These are phyloP conservation scores for Xerocomus brunneocitrinus DNA, from an alignment of 768 basidiomycete genomes.

Conservation along the genomic window DNA sequence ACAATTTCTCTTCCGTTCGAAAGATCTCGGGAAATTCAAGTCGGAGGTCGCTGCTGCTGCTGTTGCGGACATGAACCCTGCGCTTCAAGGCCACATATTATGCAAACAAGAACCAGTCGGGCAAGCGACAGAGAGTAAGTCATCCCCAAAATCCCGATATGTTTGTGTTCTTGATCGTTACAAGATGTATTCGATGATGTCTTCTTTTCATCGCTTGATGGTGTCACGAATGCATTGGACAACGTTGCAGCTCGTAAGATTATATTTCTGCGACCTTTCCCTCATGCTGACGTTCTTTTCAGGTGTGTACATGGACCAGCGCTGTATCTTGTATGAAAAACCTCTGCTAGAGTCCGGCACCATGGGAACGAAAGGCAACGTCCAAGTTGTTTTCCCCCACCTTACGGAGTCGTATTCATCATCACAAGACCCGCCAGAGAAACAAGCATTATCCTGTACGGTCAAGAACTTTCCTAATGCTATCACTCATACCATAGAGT, in stretches of 20 bases:
- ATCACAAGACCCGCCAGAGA: constrained; percentile 98
- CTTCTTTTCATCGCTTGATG: constrained; percentile 86
- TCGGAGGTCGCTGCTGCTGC: constrained; percentile 89
- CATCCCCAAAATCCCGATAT: neutral
- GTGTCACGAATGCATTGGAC: constrained; percentile 96
- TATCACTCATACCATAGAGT: constrained; percentile 98
- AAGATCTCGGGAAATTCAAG: constrained; percentile 97
- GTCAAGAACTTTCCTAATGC: constrained; percentile 99
- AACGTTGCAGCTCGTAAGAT: constrained; percentile 90
- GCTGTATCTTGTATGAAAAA: constrained; percentile 95
- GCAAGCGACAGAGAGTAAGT: constrained; percentile 84
- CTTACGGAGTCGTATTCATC: constrained; percentile 96
- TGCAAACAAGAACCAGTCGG: constrained; percentile 94
- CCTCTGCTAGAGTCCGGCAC: constrained; percentile 96
- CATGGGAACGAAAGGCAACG: constrained; percentile 96
- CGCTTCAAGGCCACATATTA: constrained; percentile 77
- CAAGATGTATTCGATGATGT: constrained; percentile 81
- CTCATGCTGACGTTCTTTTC: constrained; percentile 4
- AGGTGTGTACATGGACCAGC: constrained; percentile 98
- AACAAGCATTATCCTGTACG: constrained; percentile 93
- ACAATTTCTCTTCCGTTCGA: constrained; percentile 95
- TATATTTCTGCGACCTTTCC: neutral
- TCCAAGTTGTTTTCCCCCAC: constrained; percentile 91
- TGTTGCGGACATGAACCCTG: constrained; percentile 94
- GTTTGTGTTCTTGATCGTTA: constrained; percentile 10